Conservation (phyloP, 805 yeast species). For the Barnettozyma sucrosica region DNA sequence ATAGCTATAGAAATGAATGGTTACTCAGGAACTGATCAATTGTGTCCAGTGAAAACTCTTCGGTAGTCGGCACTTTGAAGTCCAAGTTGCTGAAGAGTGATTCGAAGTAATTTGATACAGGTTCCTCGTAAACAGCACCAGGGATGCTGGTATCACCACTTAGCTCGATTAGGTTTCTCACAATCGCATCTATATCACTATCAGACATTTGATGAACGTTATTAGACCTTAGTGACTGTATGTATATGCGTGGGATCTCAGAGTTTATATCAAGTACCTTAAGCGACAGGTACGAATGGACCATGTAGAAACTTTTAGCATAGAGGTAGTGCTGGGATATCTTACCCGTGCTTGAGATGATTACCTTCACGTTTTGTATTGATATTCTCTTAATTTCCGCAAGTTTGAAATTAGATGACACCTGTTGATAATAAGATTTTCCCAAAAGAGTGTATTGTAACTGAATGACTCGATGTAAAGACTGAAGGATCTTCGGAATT, state of each 20-base stretch:
- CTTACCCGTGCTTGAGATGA: constrained; percentile 6
- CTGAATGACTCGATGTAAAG: constrained; percentile 6
- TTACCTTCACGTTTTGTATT: constrained; percentile 8
- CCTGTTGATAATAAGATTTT: constrained; percentile 1
- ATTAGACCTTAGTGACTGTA: background rate
- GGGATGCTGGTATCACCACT: constrained; percentile 9
- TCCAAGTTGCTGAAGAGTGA: constrained; percentile 1
- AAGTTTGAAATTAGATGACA: constrained; percentile 1
- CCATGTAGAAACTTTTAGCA: constrained; percentile 9
- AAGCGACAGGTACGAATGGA: constrained; percentile 7
- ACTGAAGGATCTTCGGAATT: constrained; percentile 11
- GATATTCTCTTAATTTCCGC: constrained; percentile 5
- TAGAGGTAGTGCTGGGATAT: constrained; percentile 8
- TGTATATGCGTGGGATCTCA: background rate
- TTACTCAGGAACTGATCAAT: constrained; percentile 7
- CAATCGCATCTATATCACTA: background rate
- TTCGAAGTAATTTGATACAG: constrained; percentile 8
- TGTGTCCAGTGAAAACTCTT: constrained; percentile 5
- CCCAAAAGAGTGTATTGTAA: constrained; percentile 7
- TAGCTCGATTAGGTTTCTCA: constrained; percentile 6
- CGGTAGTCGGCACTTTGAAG: background rate
- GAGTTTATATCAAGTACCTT: constrained; percentile 2
- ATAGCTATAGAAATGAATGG: background rate
- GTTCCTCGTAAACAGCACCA: constrained; percentile 7
- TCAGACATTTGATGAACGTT: background rate